Conservation (phyloP, 352 stramenopile genomes). For the Pythium pectinolyticum region DNA sequence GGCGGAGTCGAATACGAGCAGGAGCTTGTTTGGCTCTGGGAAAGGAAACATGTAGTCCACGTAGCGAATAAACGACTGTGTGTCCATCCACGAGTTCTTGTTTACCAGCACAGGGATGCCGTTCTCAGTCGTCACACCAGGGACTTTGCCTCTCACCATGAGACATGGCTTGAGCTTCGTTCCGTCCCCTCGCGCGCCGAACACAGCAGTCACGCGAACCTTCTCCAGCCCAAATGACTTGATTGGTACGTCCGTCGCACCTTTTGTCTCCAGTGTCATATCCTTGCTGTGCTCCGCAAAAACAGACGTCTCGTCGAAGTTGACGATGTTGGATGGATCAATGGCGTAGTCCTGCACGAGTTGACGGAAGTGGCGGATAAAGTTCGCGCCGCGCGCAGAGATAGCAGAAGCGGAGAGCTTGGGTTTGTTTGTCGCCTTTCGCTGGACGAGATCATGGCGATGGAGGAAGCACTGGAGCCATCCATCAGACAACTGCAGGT, state of each 20-base stretch:
- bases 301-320: conserved; percentile 10
- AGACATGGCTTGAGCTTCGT: conserved; percentile 8
- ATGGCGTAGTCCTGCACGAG: conserved; percentile 8
- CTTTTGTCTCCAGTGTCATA: not conserved
- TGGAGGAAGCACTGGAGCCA: conserved; percentile 11
- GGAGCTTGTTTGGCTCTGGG: not conserved
- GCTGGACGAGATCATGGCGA: conserved; percentile 8
- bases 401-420: not conserved
- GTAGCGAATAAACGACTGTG: conserved; percentile 3
- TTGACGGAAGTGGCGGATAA: conserved; percentile 5
- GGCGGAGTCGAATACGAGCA: conserved; percentile 7
- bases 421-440: conserved; percentile 9
- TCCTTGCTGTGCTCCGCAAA: conserved; percentile 10
- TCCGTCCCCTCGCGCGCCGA: not conserved
- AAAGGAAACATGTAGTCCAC: conserved; percentile 15
- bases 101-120: conserved; percentile 6
- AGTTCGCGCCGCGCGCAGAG: not conserved
- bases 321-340: not conserved
- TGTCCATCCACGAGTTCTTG: conserved; percentile 11
- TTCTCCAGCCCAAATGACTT: conserved; percentile 14
- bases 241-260: conserved; percentile 9
- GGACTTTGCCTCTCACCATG: not conserved
- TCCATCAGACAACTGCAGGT: conserved; percentile 5
- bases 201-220: conserved; percentile 7
- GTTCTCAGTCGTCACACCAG: not conserved